Evolutionary conservation across 2,329 filamentous ascomycete species (phyloP).

Genomic region (Monilinia polystroma): DNA sequence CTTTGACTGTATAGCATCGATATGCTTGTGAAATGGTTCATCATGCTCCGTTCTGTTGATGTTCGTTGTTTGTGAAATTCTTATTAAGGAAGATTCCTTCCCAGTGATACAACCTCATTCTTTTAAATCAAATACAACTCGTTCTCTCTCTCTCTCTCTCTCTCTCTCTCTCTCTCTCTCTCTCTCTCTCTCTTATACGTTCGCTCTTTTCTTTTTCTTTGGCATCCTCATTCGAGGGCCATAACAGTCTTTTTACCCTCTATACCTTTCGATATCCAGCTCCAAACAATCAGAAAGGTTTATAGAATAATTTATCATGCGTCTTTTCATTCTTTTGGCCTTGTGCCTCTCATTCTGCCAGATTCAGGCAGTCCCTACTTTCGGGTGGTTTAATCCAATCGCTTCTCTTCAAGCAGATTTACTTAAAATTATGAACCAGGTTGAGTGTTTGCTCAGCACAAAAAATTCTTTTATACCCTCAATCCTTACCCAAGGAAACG

Average conservation of each 20-base stretch:
- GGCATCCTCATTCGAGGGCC: conserved; percentile 11
- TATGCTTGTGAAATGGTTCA: not conserved
- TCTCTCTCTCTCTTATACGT: not conserved
- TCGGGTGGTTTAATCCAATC: conserved; percentile 4
- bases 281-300: not conserved
- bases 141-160: too few relatives aligned
- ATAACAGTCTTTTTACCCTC: not conserved
- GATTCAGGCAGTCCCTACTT: not conserved
- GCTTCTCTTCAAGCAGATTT: conserved; percentile 8
- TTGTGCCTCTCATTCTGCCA: conserved; percentile 12
- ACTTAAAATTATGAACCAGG: not conserved
- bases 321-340: conserved; percentile 16
- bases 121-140: not conserved
- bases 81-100: conserved; percentile 9
- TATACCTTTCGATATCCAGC: not conserved
- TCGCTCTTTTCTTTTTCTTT: not conserved
- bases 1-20: conserved; percentile 5
- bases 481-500: not conserved
- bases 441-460: conserved; percentile 3
- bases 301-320: not conserved
- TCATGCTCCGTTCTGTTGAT: not conserved
- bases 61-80: not conserved
- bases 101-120: conserved; percentile 6
- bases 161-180: not conserved
- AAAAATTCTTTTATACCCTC: conserved; percentile 6